Conservation (phyloP, 176 grass and related monocot species). For the Echinochloa phyllopogon region DNA sequence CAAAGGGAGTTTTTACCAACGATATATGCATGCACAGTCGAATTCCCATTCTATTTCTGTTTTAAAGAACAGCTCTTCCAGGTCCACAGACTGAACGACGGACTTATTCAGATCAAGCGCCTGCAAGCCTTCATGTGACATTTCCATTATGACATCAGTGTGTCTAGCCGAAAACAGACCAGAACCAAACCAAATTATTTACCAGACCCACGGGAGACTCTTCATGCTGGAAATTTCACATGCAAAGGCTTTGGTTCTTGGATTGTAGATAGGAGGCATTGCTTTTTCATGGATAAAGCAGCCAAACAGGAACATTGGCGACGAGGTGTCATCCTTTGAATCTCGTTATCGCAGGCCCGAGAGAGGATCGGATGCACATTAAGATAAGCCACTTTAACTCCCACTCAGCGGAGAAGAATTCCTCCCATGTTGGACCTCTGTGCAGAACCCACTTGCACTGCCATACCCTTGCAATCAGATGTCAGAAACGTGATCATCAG, state of each 20-base stretch:
- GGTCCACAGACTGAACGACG: conserved; percentile 14
- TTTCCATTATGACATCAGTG: conserved; percentile 37
- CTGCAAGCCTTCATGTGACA: conserved; percentile 41
- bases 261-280: conserved; percentile 21
- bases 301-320: conserved; percentile 35
- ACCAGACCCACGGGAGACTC: conserved; percentile 15
- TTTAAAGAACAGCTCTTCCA: neutral
- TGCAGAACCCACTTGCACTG: neutral
- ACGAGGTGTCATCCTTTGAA: conserved; percentile 26
- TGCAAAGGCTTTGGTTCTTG: conserved; percentile 36
- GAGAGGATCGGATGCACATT: conserved; percentile 54
- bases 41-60: neutral
- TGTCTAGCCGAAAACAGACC: conserved; percentile 40
- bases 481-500: neutral
- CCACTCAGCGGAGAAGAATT: conserved; percentile 30
- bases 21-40: neutral
- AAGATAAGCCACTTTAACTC: conserved; percentile 55
- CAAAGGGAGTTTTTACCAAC: conserved; percentile 25
- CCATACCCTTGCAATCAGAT: neutral
- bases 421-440: conserved; percentile 9
- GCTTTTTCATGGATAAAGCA: conserved; percentile 37
- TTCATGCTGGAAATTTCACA: conserved; percentile 27
- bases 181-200: conserved; percentile 35
- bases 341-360: neutral
- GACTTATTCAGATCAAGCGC: conserved; percentile 42